Percentiles rank a stretch among this genome's conserved stretches.
Conservation (phyloP, 768 basidiomycete species). For the Serpula lacrymans region DNA sequence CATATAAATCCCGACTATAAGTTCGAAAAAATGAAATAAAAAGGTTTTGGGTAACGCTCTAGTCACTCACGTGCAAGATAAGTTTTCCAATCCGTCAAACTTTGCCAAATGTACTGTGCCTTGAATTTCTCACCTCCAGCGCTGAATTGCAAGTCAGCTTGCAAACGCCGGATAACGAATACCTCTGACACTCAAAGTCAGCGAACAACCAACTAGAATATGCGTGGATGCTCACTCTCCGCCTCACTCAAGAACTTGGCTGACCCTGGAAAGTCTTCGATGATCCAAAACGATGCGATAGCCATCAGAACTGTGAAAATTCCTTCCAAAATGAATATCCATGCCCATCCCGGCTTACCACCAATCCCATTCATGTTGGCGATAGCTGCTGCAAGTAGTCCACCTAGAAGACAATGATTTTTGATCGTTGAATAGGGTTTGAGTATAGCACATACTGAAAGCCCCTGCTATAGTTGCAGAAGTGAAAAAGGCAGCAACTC, state of each 20-base stretch:
- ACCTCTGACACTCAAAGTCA: constrained; percentile 37
- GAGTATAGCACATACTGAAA: constrained; percentile 47
- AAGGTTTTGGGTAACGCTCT: neutral
- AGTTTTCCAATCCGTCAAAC: constrained; percentile 69
- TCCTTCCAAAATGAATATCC: constrained; percentile 77
- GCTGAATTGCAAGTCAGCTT: constrained; percentile 62
- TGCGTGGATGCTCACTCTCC: constrained; percentile 43
- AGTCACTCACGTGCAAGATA: constrained; percentile 58
- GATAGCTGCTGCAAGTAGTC: constrained; percentile 63
- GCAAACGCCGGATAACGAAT: constrained; percentile 62
- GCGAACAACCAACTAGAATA: neutral
- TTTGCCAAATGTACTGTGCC: constrained; percentile 54
- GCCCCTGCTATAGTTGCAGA: constrained; percentile 78
- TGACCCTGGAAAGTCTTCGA: constrained; percentile 76
- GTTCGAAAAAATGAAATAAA: constrained; percentile 2
- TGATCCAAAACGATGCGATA: constrained; percentile 62
- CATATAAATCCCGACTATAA: constrained; percentile 65
- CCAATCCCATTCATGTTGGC: constrained; percentile 69
- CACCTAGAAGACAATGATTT: constrained; percentile 36
- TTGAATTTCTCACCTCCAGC: constrained; percentile 58
- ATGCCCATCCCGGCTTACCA: constrained; percentile 61
- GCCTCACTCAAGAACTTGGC: constrained; percentile 65
- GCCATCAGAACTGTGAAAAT: constrained; percentile 60
- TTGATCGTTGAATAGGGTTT: neutral
- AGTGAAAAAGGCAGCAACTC: constrained; percentile 74